Conservation (phyloP, 305 asterid genomes). For the Rubia peregrina region DNA sequence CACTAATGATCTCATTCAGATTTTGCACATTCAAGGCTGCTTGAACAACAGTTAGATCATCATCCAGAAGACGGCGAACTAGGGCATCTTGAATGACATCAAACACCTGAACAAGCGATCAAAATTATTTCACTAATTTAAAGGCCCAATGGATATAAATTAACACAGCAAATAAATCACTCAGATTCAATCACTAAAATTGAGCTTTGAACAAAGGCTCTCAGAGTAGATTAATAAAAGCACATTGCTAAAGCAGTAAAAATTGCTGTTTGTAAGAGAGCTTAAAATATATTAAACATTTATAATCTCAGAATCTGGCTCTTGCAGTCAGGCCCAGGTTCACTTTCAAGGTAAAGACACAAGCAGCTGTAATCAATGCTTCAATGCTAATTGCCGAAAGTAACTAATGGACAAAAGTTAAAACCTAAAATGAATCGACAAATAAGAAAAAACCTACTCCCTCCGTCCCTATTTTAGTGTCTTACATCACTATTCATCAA, state of each 20-base stretch:
- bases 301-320: background rate
- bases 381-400: background rate
- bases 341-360: background rate
- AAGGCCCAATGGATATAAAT: background rate
- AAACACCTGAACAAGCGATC: conserved; percentile 43
- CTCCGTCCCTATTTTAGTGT: no score
- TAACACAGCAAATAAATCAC: background rate
- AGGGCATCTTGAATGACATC: conserved; percentile 68
- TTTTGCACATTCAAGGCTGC: conserved; percentile 56
- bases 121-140: background rate
- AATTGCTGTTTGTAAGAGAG: background rate
- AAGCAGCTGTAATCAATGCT: background rate
- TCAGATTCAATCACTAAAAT: background rate
- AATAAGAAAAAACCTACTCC: background rate
- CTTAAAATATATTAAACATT: background rate
- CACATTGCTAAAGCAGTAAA: background rate
- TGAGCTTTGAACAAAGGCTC: background rate
- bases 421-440: background rate
- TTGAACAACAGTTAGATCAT: conserved; percentile 70
- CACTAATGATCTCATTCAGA: conserved; percentile 42
- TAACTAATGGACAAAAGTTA: background rate
- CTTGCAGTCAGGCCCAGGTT: background rate
- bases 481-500: no score
- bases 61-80: conserved; percentile 64
- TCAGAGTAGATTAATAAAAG: background rate